Evolutionary conservation across 192 early-diverging fungal species (phyloP), one percentile per base, ranked within the genome.

Genomic region (Backusella westeae): DNA sequence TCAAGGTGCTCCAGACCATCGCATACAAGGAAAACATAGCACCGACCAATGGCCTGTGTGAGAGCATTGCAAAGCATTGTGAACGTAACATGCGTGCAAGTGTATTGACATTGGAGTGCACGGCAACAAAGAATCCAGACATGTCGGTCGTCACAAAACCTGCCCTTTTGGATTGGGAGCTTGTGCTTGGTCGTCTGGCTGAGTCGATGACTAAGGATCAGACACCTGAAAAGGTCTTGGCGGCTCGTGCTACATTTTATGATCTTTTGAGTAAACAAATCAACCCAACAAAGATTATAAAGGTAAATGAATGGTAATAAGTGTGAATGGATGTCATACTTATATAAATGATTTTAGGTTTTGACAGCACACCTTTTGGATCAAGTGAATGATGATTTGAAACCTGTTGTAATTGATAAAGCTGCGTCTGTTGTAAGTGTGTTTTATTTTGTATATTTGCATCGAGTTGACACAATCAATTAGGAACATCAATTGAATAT

Each of bases 181-280:
- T 82, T 77, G 92, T 89, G 49, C 90, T 97, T 63, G 59, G 78
- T n/a, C 84, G 87, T 6, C 88, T 96, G 38, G 93, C 95, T 12
- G 69, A 83, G 1, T 59, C 77, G 6, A 96, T 97, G 67, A 77
- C 97, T 7, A 77, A 85, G 56, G 87, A 93, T 69, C 97, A 99
- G 82, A 91, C 85, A 29, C 91, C 96, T 1, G 86, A 91, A 26
- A 89, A 87, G 71, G 80, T 99, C 53, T 82, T 93, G 44, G 79
- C 83, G 19, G 88, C 97, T 8, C 90, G 97, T 56, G 83, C 85
- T 29, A 83, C 89, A 69, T 78, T 99, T 32, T 99, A 98, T 79
- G 95, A 97, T 71, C 86, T 98, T 21, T 82, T 97, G 21, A 89
- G 90, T 34, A 94, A 98, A 77, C 98, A 96, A 81, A 97, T 99